These are phyloP conservation scores for Gossypium rotundifolium DNA, from an alignment of 345 rosid genomes.

Conservation along the genomic window DNA sequence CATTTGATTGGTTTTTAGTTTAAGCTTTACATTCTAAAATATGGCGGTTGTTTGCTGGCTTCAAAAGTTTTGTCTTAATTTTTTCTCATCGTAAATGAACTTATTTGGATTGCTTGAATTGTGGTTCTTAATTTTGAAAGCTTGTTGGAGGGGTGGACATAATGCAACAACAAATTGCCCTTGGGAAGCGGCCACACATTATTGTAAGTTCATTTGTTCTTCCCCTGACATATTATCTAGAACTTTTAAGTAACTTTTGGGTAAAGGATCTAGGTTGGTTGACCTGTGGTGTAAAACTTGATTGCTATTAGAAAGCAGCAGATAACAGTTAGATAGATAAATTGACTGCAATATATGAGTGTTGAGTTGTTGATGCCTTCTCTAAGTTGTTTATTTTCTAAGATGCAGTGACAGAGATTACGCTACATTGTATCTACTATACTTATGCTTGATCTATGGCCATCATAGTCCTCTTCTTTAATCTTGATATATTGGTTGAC, in stretches of 20 bases:
- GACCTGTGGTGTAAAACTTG: neutral
- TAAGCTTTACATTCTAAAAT: neutral
- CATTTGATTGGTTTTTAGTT: neutral
- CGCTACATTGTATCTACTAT: neutral
- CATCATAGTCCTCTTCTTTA: neutral
- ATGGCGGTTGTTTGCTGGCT: neutral
- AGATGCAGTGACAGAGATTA: neutral
- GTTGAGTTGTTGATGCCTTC: neutral
- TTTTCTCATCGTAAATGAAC: neutral
- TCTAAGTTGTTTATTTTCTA: neutral
- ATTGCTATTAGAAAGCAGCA: neutral
- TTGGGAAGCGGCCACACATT: constrained; percentile 81
- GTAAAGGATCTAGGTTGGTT: neutral
- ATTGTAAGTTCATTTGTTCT: constrained; percentile 39
- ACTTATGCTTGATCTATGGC: neutral
- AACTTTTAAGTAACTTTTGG: neutral
- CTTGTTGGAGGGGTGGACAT: constrained; percentile 96
- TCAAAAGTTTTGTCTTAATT: neutral
- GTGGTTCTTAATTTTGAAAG: constrained; percentile 28
- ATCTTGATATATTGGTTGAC: neutral
- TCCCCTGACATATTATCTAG: neutral
- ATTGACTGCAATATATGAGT: neutral
- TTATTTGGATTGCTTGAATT: neutral
- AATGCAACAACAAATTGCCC: constrained; percentile 69
- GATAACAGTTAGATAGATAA: neutral